Conservation (phyloP, 768 basidiomycete genomes). For the Auricularia auricula-judae region DNA sequence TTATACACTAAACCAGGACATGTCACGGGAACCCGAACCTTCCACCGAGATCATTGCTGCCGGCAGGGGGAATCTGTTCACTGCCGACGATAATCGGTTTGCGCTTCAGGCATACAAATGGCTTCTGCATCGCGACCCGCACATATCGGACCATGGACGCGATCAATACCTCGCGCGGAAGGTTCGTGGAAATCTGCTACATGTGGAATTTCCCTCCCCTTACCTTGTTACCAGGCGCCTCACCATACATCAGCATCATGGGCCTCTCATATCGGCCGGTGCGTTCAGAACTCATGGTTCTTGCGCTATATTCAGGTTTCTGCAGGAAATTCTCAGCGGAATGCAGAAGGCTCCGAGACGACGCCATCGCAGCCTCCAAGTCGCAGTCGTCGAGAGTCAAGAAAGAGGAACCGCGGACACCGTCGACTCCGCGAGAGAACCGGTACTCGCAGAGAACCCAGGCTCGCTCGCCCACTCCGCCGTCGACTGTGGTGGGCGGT, state of each 20-base stretch:
- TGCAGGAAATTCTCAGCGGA: too few relatives aligned
- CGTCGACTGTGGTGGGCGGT: background rate
- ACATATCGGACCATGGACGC: background rate
- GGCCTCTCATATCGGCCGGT: background rate
- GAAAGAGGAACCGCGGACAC: too few relatives aligned
- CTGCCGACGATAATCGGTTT: background rate
- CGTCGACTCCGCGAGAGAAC: too few relatives aligned
- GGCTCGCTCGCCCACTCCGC: background rate
- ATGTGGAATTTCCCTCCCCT: background rate
- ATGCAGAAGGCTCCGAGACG: too few relatives aligned
- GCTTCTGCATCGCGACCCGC: background rate
- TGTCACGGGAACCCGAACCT: background rate
- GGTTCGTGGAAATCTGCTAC: background rate
- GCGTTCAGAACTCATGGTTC: background rate
- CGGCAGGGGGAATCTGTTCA: background rate
- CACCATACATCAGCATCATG: background rate
- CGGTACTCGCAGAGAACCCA: too few relatives aligned
- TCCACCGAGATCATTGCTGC: background rate
- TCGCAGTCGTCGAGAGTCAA: too few relatives aligned
- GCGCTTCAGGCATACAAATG: background rate
- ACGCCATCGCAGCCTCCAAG: too few relatives aligned
- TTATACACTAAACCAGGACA: too few relatives aligned
- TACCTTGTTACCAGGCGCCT: background rate
- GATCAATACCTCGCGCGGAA: background rate
- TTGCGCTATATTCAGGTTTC: background rate